Evolutionary conservation across 2,329 filamentous ascomycete species (phyloP).

Genomic region (Gnomoniopsis smithogilvyi): DNA sequence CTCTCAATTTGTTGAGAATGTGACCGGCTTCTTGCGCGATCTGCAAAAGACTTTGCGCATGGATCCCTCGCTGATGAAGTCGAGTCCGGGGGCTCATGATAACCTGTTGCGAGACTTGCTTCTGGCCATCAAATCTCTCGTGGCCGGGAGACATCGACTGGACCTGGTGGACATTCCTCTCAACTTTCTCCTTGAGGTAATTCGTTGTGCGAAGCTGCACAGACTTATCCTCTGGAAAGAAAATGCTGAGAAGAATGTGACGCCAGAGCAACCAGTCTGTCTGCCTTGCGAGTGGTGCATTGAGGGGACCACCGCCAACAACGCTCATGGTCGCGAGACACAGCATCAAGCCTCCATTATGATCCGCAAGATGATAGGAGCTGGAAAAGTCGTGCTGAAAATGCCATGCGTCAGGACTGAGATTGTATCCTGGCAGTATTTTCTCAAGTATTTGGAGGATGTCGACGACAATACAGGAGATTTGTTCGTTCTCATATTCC

Average conservation of each 20-base stretch:
- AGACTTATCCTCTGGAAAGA: background rate
- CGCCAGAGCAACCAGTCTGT: constrained; percentile 9
- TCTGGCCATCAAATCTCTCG: background rate
- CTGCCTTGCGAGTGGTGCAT: background rate
- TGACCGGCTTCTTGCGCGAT: too few relatives aligned
- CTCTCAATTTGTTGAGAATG: too few relatives aligned
- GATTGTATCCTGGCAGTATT: background rate
- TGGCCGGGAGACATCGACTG: background rate
- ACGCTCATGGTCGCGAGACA: constrained; percentile 8
- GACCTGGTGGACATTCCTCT: constrained; percentile 8
- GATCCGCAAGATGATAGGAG: background rate
- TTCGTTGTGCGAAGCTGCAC: background rate
- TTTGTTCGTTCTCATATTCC: too few relatives aligned
- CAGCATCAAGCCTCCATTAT: background rate
- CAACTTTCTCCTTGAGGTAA: background rate
- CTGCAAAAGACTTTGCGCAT: too few relatives aligned
- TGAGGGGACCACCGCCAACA: background rate
- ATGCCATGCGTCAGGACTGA: background rate
- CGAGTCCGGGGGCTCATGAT: background rate
- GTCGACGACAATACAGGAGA: too few relatives aligned
- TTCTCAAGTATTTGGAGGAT: too few relatives aligned
- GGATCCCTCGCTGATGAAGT: too few relatives aligned
- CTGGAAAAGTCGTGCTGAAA: background rate
- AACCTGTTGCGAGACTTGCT: background rate
- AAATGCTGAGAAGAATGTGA: background rate